Conservation (phyloP, 2,329 filamentous ascomycete species). For the Verticillium nonalfalfae region DNA sequence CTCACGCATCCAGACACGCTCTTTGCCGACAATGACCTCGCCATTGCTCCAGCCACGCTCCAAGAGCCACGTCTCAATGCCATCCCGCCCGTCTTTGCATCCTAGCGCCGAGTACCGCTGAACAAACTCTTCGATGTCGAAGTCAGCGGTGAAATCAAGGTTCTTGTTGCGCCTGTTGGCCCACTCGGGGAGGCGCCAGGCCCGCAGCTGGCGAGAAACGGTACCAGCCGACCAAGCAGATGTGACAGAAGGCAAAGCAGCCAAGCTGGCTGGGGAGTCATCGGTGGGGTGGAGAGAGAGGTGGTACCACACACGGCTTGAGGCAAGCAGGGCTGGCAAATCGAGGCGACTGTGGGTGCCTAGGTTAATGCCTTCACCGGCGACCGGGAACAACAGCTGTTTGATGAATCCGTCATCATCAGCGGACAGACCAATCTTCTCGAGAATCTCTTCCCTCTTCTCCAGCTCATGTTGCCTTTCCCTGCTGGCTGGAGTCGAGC, state of each 20-base stretch:
- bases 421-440: constrained; percentile 77
- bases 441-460: constrained; percentile 73
- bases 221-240: constrained; percentile 89
- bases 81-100: constrained; percentile 84
- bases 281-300: constrained; percentile 88
- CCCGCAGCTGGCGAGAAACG: constrained; percentile 85
- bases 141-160: constrained; percentile 94
- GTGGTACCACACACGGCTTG: constrained; percentile 93
- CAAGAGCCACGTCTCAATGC: constrained; percentile 88
- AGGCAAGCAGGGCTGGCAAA: constrained; percentile 64
- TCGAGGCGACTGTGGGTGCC: constrained; percentile 76
- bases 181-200: constrained; percentile 95
- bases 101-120: constrained; percentile 77
- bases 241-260: constrained; percentile 64
- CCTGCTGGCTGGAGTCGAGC: constrained; percentile 57
- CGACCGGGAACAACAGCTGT: constrained; percentile 71
- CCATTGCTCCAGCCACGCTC: constrained; percentile 98
- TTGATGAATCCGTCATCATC: constrained; percentile 80
- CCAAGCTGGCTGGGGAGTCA: constrained; percentile 68
- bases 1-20: constrained; percentile 95
- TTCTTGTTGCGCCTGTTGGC: constrained; percentile 86
- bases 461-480: constrained; percentile 76
- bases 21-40: constrained; percentile 83
- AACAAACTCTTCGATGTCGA: constrained; percentile 87
- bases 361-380: constrained; percentile 72